These are phyloP conservation scores for Coniochaeta pulveracea DNA, from an alignment of 2,329 filamentous ascomycete genomes.

Conservation along the genomic window DNA sequence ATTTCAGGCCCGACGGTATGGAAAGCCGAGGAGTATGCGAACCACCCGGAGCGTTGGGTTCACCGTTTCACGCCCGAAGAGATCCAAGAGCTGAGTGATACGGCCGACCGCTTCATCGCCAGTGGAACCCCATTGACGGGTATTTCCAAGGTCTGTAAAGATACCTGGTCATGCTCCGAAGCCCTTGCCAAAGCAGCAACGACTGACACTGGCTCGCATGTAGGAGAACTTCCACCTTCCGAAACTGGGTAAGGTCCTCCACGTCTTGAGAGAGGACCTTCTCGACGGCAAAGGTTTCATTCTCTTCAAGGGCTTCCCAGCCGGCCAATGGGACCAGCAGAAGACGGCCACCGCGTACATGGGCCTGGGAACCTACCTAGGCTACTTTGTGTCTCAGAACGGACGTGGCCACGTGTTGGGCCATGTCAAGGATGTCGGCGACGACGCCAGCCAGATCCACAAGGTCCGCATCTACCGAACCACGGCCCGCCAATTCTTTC, in stretches of 20 bases:
- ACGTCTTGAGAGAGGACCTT: constrained; percentile 26
- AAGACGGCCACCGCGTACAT: constrained; percentile 87
- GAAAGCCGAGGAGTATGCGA: constrained; percentile 52
- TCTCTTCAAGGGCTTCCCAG: constrained; percentile 77
- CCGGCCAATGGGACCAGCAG: constrained; percentile 60
- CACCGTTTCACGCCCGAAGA: constrained; percentile 58
- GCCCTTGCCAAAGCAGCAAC: background rate
- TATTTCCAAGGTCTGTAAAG: constrained; percentile 29
- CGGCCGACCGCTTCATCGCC: constrained; percentile 59
- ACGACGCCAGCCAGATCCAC: constrained; percentile 71
- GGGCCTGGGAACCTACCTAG: constrained; percentile 74
- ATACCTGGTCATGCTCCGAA: too few relatives aligned
- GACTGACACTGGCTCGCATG: background rate
- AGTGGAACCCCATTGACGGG: constrained; percentile 57
- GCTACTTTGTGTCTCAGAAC: constrained; percentile 84
- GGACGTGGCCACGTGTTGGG: constrained; percentile 74
- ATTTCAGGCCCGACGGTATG: constrained; percentile 66
- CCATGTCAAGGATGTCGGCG: constrained; percentile 81
- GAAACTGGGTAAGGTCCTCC: constrained; percentile 23
- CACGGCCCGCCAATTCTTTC: constrained; percentile 75
- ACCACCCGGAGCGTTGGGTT: constrained; percentile 58
- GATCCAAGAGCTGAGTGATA: constrained; percentile 51
- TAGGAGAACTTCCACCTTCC: constrained; percentile 32
- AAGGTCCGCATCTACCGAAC: constrained; percentile 86
- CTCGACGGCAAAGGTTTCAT: constrained; percentile 83